Evolutionary conservation across 2,329 filamentous ascomycete genomes (phyloP).

Genomic region (Talaromyces sp.): DNA sequence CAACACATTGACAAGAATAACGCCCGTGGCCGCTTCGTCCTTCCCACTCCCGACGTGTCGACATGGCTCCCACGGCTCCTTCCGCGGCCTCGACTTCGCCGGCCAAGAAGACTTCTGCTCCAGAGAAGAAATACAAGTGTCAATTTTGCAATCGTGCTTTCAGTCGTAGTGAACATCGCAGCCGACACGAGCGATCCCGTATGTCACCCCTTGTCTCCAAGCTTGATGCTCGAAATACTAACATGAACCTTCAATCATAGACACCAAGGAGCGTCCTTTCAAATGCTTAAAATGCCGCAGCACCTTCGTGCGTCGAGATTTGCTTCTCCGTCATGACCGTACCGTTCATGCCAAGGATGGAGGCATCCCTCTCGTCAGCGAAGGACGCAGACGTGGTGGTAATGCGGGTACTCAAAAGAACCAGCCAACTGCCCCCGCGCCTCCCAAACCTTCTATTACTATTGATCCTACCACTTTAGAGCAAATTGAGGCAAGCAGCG

Average conservation of each 20-base stretch:
- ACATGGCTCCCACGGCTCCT: slow-evolving; percentile 47
- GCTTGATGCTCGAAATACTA: neutral
- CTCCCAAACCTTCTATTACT: slow-evolving; percentile 71
- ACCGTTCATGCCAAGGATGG: slow-evolving; percentile 98
- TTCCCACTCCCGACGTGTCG: slow-evolving; percentile 19
- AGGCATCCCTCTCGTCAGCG: slow-evolving; percentile 86
- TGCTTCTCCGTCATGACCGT: slow-evolving; percentile 92
- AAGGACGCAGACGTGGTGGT: slow-evolving; percentile 67
- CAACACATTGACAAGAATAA: slow-evolving; percentile 25
- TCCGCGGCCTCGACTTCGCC: slow-evolving; percentile 64
- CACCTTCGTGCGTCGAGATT: slow-evolving; percentile 95
- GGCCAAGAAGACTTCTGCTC: slow-evolving; percentile 75
- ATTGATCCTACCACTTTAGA: slow-evolving; percentile 83
- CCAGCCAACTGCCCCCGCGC: slow-evolving; percentile 41
- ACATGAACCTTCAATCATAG: slow-evolving; percentile 44
- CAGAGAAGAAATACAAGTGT: slow-evolving; percentile 99
- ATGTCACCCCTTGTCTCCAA: slow-evolving; percentile 49
- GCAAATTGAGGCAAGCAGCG: slow-evolving; percentile 85
- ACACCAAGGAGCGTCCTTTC: slow-evolving; percentile 98
- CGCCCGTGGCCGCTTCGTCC: slow-evolving; percentile 16
- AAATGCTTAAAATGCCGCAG: slow-evolving; percentile 98
- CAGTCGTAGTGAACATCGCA: slow-evolving; percentile 93
- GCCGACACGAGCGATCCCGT: slow-evolving; percentile 96
- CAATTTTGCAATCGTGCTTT: slow-evolving; percentile 98
- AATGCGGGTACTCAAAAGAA: slow-evolving; percentile 34